phyloP scores from a whole-genome alignment of 139 green algal species.

The Medakamo hakoo region DNA sequence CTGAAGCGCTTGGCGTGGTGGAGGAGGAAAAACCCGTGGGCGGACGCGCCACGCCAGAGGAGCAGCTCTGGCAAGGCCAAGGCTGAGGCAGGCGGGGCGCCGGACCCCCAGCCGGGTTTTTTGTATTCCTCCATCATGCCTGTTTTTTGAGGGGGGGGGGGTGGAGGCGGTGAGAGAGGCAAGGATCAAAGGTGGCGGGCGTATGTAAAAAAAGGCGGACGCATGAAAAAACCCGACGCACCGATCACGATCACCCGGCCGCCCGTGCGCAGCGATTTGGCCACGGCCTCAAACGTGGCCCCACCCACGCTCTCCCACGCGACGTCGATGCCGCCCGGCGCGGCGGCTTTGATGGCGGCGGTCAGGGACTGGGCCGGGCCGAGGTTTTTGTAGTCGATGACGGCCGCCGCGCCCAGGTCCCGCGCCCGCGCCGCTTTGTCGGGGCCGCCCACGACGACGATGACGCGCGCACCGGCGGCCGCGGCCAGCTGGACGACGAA shows the following conservation, averaged over 20 bases:
- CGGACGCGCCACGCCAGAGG: constrained; percentile 47
- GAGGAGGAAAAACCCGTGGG: constrained; percentile 68
- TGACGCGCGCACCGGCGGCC: constrained; percentile 58
- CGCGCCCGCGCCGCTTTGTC: constrained; percentile 61
- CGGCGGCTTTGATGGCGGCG: constrained; percentile 42
- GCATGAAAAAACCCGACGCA: constrained; percentile 11
- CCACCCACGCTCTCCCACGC: constrained; percentile 55
- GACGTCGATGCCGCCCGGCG: constrained; percentile 38
- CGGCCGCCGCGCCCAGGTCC: constrained; percentile 55
- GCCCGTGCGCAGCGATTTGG: constrained; percentile 37
- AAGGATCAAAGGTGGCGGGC: too few species aligned
- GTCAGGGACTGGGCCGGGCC: constrained; percentile 21
- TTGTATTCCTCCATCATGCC: constrained; percentile 10
- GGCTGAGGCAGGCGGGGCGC: constrained; percentile 3
- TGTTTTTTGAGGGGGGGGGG: not conserved
- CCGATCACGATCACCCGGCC: constrained; percentile 64
- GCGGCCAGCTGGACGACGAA: constrained; percentile 89
- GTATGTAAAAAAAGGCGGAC: too few species aligned
- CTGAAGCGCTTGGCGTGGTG: constrained; percentile 24
- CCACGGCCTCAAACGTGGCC: constrained; percentile 48
- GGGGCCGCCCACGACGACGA: constrained; percentile 62
- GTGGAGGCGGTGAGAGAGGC: not conserved
- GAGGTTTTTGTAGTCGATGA: constrained; percentile 72
- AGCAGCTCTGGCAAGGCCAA: constrained; percentile 56
- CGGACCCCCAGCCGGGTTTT: constrained; percentile 14